Base-by-base conservation (phyloP, 2,329 filamentous ascomycete species). In the Thelonectria discophora region DNA sequence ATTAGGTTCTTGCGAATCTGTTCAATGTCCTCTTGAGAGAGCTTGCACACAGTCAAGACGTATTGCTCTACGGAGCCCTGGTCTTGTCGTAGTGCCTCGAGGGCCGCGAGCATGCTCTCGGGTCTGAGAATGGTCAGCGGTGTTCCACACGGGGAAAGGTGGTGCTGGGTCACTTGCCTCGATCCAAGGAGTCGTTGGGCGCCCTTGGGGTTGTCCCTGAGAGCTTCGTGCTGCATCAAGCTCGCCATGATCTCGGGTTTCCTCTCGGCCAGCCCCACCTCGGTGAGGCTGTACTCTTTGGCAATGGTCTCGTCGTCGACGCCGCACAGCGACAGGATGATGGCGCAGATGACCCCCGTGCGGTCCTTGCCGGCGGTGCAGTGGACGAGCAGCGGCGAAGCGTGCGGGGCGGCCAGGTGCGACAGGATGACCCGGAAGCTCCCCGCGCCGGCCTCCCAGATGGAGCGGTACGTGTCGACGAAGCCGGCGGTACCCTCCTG, bases 361-460 rank as follows among this genome's bases (percentile, higher is more conserved):
- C 91, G 82, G 74, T 94, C 91, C 76, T 94, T 94, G 12, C 91
- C 91, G 0, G 89, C 90, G 0, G 90, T 91, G 75, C 91, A 93
- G 72, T 94, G 90, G 8, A 93, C 79, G 7, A 92, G 78, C 10
- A 90, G 76, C 8, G 88, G 86, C 1, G 77, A 64, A 2, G 76
- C 69, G 2, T 80, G 72, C 5, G 71, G 66, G 17, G 69, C 65
- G 69, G 84, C 74, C 8, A 92, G 78, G 67, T 91, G 85, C 15
- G 76, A 73, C 40, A 92, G 80, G 46, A 85, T 79, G 2, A 75
- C 78, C 34, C 69, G 75, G 61, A 93, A 90, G 1, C 79, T 75
- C 6, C 74, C 73, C 1, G 82, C 81, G 0, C 80, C 88, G 21
- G 81, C 76, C 9, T 77, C 73, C 37, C 91, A 77, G 60, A 92